Percentiles rank a stretch among this genome's conserved stretches.
Evolutionary conservation across 805 yeast genomes (phyloP).

Genomic region (Starmera quercuum): DNA sequence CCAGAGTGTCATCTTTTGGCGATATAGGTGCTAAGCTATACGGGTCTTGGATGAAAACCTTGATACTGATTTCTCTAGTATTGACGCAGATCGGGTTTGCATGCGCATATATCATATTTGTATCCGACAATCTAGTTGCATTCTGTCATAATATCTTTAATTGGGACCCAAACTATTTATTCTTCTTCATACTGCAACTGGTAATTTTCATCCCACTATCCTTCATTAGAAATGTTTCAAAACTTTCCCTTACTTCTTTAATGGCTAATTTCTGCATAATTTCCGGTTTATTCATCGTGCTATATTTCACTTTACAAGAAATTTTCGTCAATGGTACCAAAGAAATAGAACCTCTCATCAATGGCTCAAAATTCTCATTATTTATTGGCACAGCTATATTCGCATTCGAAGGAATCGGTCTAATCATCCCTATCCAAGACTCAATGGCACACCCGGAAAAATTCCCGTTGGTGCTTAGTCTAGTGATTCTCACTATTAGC

Average conservation of each 20-base stretch:
- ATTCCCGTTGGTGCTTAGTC: conserved; percentile 56
- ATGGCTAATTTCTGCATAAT: conserved; percentile 66
- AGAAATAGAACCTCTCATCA: conserved; percentile 43
- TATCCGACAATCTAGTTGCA: conserved; percentile 64
- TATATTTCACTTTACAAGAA: conserved; percentile 45
- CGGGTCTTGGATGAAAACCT: conserved; percentile 56
- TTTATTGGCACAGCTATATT: conserved; percentile 81
- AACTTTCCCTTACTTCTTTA: conserved; percentile 62
- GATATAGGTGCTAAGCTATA: conserved; percentile 62
- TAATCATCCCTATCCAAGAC: conserved; percentile 75
- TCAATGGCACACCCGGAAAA: conserved; percentile 72
- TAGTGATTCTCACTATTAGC: conserved; percentile 59
- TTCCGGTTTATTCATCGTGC: conserved; percentile 56
- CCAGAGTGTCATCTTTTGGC: conserved; percentile 69
- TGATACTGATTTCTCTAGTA: conserved; percentile 57
- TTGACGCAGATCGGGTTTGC: conserved; percentile 75
- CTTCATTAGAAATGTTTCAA: conserved; percentile 68
- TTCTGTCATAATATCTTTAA: conserved; percentile 47
- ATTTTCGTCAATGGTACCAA: conserved; percentile 39
- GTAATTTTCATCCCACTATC: conserved; percentile 60
- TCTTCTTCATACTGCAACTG: conserved; percentile 48
- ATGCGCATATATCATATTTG: conserved; percentile 74
- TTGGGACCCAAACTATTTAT: conserved; percentile 29
- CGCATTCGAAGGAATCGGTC: conserved; percentile 84
- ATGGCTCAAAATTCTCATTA: conserved; percentile 52